Evolutionary conservation across 2,329 filamentous ascomycete species (phyloP), one percentile per base, ranked within the genome.

Genomic region (Thermochaetoides dissita): DNA sequence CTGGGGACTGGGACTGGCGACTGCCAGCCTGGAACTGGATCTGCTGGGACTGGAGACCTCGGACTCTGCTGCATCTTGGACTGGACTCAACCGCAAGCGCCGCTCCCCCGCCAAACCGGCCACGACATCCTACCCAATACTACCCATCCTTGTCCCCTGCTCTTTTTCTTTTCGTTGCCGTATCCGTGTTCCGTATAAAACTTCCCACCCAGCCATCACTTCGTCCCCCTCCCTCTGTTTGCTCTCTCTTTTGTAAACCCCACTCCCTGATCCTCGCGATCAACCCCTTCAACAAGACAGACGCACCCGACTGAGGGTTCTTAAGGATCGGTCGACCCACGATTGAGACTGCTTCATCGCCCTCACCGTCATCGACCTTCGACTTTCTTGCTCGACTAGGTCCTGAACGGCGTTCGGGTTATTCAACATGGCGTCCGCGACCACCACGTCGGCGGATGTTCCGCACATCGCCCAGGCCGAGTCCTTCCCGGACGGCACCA

Each of bases 401-500:
- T 40, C 43, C 31, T 42, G 42, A 44, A 30, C 37, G 36, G 34
- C 42, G 34, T 38, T 38, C 36, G 29, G 17, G 17, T 24, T 24
- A 24, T 24, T 47, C 53, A 49, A 43, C 41, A 62, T 62, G 60
- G 52, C 59, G 42, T 52, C 66, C 49, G 59, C 65, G 42, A 62
- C 65, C 31, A 56, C 63, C 43, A 53, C 61, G 45, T 35, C 34
- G 34, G 31, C 31, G 9, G 9, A 33, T 9, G 34, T 35, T 10
- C n/a, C 34, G 7, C 17, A 24, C 17, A 59, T 60, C 51, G 39
- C 46, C 49, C 58, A 64, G 59, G 63, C 64, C 47, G 58, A 62
- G 47, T 59, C 62, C 55, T 63, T 67, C 49, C 59, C 64, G 29
- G 71, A 75, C 54, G 71, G 71, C 59, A 74, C 71, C 39, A 68